These are phyloP conservation scores for Haematococcus lacustris DNA, from an alignment of 139 green algal genomes.

Conservation along the genomic window DNA sequence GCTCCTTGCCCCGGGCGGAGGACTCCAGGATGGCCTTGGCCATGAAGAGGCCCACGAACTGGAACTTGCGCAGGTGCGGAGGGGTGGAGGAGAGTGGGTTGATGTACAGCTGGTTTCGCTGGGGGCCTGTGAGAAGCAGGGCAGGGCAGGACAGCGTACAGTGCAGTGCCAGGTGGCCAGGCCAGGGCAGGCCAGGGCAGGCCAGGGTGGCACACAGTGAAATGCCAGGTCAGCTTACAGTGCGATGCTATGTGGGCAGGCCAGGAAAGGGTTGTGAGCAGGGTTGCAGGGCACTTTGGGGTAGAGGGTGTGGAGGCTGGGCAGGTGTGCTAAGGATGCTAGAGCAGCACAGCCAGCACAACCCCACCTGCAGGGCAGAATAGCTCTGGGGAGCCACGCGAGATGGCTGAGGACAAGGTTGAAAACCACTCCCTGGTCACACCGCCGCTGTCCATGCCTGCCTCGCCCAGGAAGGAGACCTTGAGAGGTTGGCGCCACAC, in stretches of 20 bases:
- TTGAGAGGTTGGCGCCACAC: constrained; percentile 28
- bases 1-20: constrained; percentile 37
- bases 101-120: constrained; percentile 50
- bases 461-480: constrained; percentile 48
- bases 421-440: constrained; percentile 59
- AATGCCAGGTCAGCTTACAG: no score
- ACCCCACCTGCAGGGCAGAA: constrained; percentile 45
- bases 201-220: no score
- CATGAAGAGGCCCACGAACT: constrained; percentile 57
- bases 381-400: constrained; percentile 39
- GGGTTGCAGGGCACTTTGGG: no score
- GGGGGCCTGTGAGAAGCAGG: no score
- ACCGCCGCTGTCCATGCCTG: constrained; percentile 52
- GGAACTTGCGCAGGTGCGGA: constrained; percentile 49
- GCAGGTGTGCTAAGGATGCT: no score
- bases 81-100: constrained; percentile 40
- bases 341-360: no score
- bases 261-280: no score
- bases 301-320: no score
- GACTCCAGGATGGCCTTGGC: constrained; percentile 53
- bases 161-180: no score
- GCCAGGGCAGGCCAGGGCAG: no score
- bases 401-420: constrained; percentile 42
- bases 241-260: no score
- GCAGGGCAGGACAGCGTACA: no score